phyloP scores from a whole-genome alignment of 371 early-diverging fungal genomes.

The Saksenaea vasiformis region DNA sequence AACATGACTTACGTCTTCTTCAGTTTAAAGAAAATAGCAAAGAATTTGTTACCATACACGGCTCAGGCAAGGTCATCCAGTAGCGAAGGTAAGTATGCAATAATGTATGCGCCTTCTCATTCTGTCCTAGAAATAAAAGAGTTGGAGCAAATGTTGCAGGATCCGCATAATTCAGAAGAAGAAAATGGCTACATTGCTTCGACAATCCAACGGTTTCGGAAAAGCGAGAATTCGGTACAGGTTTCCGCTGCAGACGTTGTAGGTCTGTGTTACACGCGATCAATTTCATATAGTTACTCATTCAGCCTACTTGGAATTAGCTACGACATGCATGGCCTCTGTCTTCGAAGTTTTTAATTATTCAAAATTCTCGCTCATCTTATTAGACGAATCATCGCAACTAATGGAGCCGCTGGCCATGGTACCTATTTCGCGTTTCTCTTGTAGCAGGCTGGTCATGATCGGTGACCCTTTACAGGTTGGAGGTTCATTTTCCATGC shows the following conservation, averaged over 20 bases:
- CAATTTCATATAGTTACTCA: not conserved
- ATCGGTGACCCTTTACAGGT: constrained; percentile 90
- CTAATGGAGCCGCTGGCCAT: constrained; percentile 88
- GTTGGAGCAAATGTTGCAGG: constrained; percentile 70
- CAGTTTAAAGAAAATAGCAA: constrained; percentile 78
- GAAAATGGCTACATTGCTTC: constrained; percentile 60
- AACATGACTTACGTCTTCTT: not conserved
- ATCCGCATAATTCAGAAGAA: constrained; percentile 52
- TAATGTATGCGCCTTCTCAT: not conserved
- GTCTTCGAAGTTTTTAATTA: constrained; percentile 68
- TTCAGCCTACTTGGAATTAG: constrained; percentile 7
- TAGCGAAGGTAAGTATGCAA: constrained; percentile 43
- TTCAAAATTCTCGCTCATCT: constrained; percentile 65
- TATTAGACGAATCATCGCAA: constrained; percentile 90
- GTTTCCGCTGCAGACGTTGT: constrained; percentile 63
- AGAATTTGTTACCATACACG: constrained; percentile 68
- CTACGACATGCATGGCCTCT: constrained; percentile 83
- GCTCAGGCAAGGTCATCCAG: constrained; percentile 54
- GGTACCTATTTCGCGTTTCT: constrained; percentile 75
- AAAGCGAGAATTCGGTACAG: constrained; percentile 50
- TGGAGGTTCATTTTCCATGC: not conserved
- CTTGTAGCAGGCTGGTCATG: constrained; percentile 67
- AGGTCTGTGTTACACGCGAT: constrained; percentile 24
- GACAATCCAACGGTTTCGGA: constrained; percentile 67
- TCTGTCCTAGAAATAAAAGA: constrained; percentile 62